Conservation (phyloP, 164 flowering plant species). For the Tetracentron sinense region DNA sequence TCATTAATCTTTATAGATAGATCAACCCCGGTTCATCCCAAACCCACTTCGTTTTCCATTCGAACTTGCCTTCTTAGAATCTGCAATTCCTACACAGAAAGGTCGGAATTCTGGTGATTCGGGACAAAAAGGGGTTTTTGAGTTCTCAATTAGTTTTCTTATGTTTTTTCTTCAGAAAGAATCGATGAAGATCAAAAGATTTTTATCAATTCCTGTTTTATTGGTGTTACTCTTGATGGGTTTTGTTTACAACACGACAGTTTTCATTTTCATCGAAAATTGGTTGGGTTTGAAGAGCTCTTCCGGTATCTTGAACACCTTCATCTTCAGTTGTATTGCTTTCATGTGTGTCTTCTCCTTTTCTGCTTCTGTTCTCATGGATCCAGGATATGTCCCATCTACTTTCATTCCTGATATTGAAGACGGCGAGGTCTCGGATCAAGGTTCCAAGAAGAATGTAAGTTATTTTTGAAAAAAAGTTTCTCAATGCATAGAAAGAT, state of each 20-base stretch:
- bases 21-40: too few relatives aligned
- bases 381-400: slow-evolving; percentile 59
- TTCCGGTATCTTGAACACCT: slow-evolving; percentile 41
- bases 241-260: slow-evolving; percentile 45
- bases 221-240: slow-evolving; percentile 37
- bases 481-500: too few relatives aligned
- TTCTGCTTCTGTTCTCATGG: slow-evolving; percentile 40
- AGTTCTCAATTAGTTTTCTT: too few relatives aligned
- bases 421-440: slow-evolving; percentile 28
- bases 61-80: too few relatives aligned
- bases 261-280: slow-evolving; percentile 51
- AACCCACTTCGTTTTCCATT: too few relatives aligned
- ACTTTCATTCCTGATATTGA: slow-evolving; percentile 57
- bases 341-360: slow-evolving; percentile 46
- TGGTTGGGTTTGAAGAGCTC: slow-evolving; percentile 50
- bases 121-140: too few relatives aligned
- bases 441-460: slow-evolving; percentile 36
- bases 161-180: background rate
- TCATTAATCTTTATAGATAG: too few relatives aligned
- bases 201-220: slow-evolving; percentile 42
- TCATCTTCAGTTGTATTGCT: slow-evolving; percentile 40
- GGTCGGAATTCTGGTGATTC: too few relatives aligned
- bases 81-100: too few relatives aligned
- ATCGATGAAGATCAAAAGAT: slow-evolving; percentile 36
- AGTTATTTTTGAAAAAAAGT: slow-evolving; percentile 13